Base-by-base conservation (phyloP, 495 filamentous ascomycete species). In the Cairneyella variabilis region DNA sequence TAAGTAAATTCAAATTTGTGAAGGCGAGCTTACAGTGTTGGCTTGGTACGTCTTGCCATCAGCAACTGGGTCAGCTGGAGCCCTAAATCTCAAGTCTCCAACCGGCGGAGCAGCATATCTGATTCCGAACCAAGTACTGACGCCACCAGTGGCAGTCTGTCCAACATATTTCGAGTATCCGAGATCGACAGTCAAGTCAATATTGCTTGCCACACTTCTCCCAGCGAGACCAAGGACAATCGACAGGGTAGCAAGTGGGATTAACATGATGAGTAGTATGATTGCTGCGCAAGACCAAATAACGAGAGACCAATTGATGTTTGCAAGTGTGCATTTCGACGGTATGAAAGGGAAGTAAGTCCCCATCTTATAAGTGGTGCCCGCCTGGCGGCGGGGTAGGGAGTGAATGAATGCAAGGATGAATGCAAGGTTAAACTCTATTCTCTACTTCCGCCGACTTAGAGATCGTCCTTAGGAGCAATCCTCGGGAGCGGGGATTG, bases 91-190 rank as follows among this genome's bases (percentile, higher is more conserved):
- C 6, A 78, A 61, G 46, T 77, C 59, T 14, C 74, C 76, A 1
- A 76, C 25, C 10, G 82, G 82, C 4, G 80, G 75, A 18, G 76
- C 76, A 5, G 78, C 79, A 65, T 80, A 85, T 42, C 82, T 71
- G 54, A 85, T 82, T 66, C 71, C 68, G 3, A 77, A 64, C 21
- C 64, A 70, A 12, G 64, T 67, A 7, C 54, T 54, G 2, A 70
- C 43, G 1, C 43, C 54, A 6, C 40, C 25, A 16, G 67, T 69
- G 3, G 65, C 63, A 1, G 53, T 43, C 11, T 53, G 41, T 7
- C 68, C 68, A 26, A 63, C 56, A 48, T 77, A 79, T 16, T 56
- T 61, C 11, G 75, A 69, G 51, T 79, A 77, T 16, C 64, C 67
- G 11, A 79, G 62, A 53, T 75, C 61, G 14, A 73, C 65, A 7